phyloP scores from a whole-genome alignment of 139 green algal species.

The Edaphochlamys debaryana region DNA sequence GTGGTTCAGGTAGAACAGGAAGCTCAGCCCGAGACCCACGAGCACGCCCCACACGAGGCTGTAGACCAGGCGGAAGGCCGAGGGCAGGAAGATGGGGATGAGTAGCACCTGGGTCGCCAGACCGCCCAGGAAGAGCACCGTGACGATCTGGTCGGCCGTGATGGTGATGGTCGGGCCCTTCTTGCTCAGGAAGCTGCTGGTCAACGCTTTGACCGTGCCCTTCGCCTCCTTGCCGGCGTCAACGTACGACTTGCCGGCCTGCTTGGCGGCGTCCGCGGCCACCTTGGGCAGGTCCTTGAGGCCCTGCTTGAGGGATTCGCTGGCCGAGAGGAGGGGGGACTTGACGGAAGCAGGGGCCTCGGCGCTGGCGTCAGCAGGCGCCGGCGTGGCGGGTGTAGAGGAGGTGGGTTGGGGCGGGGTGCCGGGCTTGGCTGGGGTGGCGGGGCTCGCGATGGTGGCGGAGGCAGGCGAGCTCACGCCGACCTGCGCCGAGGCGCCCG shows the following conservation, averaged over 20 bases:
- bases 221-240: slow-evolving; percentile 22
- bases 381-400: no score
- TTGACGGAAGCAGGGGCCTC: no score
- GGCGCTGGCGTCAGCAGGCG: no score
- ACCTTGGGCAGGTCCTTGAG: slow-evolving; percentile 7
- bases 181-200: not conserved
- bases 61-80: slow-evolving; percentile 34
- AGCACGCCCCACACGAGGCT: slow-evolving; percentile 36
- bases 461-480: no score
- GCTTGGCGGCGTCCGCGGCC: slow-evolving; percentile 9
- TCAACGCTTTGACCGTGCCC: not conserved
- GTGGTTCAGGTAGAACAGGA: slow-evolving; percentile 59
- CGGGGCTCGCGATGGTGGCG: no score
- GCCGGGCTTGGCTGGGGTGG: no score
- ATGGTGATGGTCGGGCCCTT: slow-evolving; percentile 14
- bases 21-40: slow-evolving; percentile 46
- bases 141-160: slow-evolving; percentile 35
- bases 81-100: slow-evolving; percentile 33
- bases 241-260: slow-evolving; percentile 8
- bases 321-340: no score
- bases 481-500: no score
- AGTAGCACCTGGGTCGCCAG: slow-evolving; percentile 35
- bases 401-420: no score
- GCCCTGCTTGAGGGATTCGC: not conserved
- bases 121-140: slow-evolving; percentile 18